Conservation (phyloP, 768 basidiomycete genomes). For the Porpolomopsis calyptriformis region DNA sequence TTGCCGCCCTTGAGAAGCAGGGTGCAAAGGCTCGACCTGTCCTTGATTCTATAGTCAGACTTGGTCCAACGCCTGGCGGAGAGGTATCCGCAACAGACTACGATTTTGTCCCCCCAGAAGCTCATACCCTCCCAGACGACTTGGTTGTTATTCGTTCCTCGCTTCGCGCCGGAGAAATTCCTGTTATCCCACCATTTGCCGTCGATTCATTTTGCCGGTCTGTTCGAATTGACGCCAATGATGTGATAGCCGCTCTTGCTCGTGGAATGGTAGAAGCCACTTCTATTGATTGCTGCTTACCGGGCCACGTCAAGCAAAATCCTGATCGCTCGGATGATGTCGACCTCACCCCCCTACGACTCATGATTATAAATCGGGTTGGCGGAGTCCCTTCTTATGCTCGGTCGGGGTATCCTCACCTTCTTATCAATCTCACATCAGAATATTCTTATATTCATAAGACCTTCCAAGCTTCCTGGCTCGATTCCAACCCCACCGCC, state of each 20-base stretch:
- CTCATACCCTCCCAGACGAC: conserved; percentile 71
- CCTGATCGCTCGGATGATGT: conserved; percentile 38
- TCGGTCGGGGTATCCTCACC: conserved; percentile 86
- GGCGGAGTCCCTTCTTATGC: conserved; percentile 98
- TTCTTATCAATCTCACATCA: conserved; percentile 86
- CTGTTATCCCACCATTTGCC: conserved; percentile 88
- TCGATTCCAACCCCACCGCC: conserved; percentile 67
- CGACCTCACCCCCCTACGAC: conserved; percentile 85
- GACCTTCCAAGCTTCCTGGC: conserved; percentile 77
- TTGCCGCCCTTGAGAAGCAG: conserved; percentile 70
- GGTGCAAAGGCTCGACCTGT: conserved; percentile 84
- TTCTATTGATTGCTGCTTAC: conserved; percentile 21
- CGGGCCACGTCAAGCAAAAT: conserved; percentile 22
- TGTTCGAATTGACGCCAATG: conserved; percentile 75
- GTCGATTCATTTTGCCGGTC: conserved; percentile 85
- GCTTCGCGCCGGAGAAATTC: conserved; percentile 88
- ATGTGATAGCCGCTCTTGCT: conserved; percentile 78
- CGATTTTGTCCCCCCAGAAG: conserved; percentile 46
- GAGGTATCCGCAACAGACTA: conserved; percentile 20
- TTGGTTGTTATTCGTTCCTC: conserved; percentile 81
- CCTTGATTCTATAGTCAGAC: conserved; percentile 73
- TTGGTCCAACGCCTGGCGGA: conserved; percentile 62
- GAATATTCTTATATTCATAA: conserved; percentile 78
- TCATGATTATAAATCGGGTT: conserved; percentile 96
- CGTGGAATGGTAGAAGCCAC: conserved; percentile 68